Conservation (phyloP, 805 yeast genomes). For the Brettanomyces naardenensis region DNA sequence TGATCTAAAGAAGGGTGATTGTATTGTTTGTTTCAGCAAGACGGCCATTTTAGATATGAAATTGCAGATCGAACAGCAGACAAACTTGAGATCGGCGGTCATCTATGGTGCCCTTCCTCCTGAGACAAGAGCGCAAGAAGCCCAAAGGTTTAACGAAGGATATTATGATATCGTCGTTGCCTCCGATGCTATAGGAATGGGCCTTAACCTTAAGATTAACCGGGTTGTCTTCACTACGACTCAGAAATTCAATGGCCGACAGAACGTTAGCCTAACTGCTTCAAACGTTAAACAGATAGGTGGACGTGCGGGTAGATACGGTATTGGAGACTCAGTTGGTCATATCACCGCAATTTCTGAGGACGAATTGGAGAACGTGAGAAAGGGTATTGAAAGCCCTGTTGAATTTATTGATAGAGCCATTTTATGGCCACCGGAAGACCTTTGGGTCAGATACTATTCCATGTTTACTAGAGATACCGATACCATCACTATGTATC, state of each 20-base stretch:
- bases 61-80: constrained; percentile 55
- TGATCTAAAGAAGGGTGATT: constrained; percentile 64
- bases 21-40: constrained; percentile 83
- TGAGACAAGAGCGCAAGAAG: constrained; percentile 83
- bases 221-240: constrained; percentile 68
- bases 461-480: constrained; percentile 49
- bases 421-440: constrained; percentile 72
- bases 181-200: constrained; percentile 98
- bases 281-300: constrained; percentile 87
- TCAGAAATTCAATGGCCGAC: constrained; percentile 63
- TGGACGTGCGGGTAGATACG: constrained; percentile 89
- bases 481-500: constrained; percentile 37
- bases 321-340: constrained; percentile 31
- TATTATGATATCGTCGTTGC: constrained; percentile 81
- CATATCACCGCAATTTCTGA: constrained; percentile 46
- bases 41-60: constrained; percentile 61
- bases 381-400: constrained; percentile 40
- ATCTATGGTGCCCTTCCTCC: constrained; percentile 96
- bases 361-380: constrained; percentile 37
- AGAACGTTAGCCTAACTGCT: constrained; percentile 37
- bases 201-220: constrained; percentile 77
- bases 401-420: constrained; percentile 51
- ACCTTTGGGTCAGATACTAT: constrained; percentile 58
- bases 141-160: constrained; percentile 70
- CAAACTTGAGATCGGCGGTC: constrained; percentile 70